Conservation (phyloP, 2,329 filamentous ascomycete species). For the Nemania sp. region DNA sequence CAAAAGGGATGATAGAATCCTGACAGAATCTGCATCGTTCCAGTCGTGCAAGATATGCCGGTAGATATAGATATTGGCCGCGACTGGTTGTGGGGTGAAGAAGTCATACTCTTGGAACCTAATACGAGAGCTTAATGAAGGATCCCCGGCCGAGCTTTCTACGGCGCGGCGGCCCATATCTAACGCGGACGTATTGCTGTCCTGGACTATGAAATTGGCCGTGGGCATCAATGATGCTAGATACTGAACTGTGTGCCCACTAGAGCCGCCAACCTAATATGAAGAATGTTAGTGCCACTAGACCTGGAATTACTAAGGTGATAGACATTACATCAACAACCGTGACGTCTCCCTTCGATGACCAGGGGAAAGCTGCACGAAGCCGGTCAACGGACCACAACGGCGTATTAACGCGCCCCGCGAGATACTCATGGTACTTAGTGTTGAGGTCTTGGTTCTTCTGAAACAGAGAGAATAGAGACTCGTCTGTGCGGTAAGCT, state of each 20-base stretch:
- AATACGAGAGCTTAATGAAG: constrained; percentile 31
- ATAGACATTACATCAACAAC: constrained; percentile 35
- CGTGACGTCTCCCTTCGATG: constrained; percentile 32
- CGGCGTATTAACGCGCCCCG: constrained; percentile 28
- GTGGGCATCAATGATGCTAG: constrained; percentile 37
- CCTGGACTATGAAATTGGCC: constrained; percentile 37
- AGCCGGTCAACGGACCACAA: constrained; percentile 40
- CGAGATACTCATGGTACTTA: constrained; percentile 38
- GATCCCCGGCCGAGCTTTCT: constrained; percentile 16
- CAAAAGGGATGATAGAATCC: constrained; percentile 35
- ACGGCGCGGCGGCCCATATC: constrained; percentile 36
- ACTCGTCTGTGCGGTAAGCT: constrained; percentile 11
- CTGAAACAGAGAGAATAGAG: constrained; percentile 22
- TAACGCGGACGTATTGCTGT: constrained; percentile 33
- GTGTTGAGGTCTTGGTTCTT: constrained; percentile 30
- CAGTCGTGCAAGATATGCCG: constrained; percentile 40
- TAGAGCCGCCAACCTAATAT: constrained; percentile 36
- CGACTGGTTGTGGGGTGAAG: constrained; percentile 35
- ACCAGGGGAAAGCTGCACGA: constrained; percentile 38
- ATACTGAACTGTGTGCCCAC: constrained; percentile 34
- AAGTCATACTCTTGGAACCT: constrained; percentile 37
- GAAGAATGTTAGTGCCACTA: not conserved
- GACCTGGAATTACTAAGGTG: too few relatives aligned
- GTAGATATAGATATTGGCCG: constrained; percentile 38
- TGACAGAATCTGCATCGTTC: constrained; percentile 30